phyloP scores from a whole-genome alignment of 2,329 filamentous ascomycete genomes.

The Colletotrichum lentis region DNA sequence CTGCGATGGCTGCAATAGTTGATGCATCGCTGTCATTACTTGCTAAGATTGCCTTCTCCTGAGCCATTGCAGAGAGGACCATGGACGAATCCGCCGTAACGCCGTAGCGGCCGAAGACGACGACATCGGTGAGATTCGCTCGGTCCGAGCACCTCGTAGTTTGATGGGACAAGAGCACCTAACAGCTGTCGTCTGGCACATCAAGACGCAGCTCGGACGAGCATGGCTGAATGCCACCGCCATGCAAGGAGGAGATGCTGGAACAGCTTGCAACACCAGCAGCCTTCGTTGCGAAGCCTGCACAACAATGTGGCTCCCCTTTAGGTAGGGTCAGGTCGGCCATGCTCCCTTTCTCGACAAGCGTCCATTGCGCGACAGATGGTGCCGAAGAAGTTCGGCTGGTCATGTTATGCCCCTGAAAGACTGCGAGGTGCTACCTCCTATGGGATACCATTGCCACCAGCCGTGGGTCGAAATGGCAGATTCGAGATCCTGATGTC shows the following conservation, averaged over 20 bases:
- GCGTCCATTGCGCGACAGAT: slow-evolving; percentile 25
- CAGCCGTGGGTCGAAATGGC: slow-evolving; percentile 29
- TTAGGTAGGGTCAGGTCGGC: slow-evolving; percentile 9
- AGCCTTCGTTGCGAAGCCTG: slow-evolving; percentile 13
- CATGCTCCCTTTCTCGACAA: slow-evolving; percentile 27
- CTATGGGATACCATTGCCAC: slow-evolving; percentile 22
- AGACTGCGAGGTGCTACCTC: slow-evolving; percentile 13
- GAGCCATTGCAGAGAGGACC: slow-evolving; percentile 12
- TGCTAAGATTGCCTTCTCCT: slow-evolving; percentile 34
- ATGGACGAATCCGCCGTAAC: slow-evolving; percentile 11
- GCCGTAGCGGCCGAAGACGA: neutral
- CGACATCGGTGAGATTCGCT: neutral
- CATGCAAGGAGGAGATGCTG: slow-evolving; percentile 5
- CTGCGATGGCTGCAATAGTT: slow-evolving; percentile 20
- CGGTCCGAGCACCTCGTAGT: slow-evolving; percentile 29
- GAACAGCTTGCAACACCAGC: slow-evolving; percentile 13
- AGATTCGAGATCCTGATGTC: slow-evolving; percentile 22
- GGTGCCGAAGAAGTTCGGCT: slow-evolving; percentile 27
- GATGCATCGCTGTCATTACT: slow-evolving; percentile 28
- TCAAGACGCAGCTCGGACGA: slow-evolving; percentile 27
- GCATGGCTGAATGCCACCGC: slow-evolving; percentile 3
- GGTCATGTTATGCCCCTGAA: slow-evolving; percentile 30
- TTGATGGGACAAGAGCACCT: slow-evolving; percentile 30
- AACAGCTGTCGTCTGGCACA: slow-evolving; percentile 25
- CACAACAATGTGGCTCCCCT: slow-evolving; percentile 25